Base-by-base conservation (phyloP, 192 early-diverging fungal species). In the Podila horticola region DNA sequence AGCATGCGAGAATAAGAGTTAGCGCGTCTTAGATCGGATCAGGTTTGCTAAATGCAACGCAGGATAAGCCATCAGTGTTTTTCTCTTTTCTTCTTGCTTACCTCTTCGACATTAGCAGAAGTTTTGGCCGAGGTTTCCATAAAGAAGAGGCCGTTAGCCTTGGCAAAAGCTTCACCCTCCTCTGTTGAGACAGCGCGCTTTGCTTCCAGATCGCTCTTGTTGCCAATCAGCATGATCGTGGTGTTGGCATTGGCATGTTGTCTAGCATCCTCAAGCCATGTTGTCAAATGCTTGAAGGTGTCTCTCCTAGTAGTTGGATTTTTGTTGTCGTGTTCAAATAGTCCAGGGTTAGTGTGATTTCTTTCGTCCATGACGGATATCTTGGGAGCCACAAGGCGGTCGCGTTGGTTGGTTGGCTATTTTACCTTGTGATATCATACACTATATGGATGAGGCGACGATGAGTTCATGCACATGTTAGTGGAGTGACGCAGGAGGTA, bases 61-160 rank as follows among this genome's bases (percentile, higher is more conserved):
- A 17, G 13, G 41, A 15, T 15, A 22, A 6, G 20, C 12, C 62
- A 45, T 10, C 34, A 62, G 12, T 22, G 15, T 45, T 12, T 45
- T 22, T 45, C 15, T 17, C 0, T 45, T 74, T 22, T 24, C 24
- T n/a, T 63, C 13, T 41, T 5, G 9, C 11, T 45, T 74, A 86
- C 86, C 45, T 91, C 86, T 50, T 96, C 93, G 45, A 97, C 95
- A 62, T 96, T 95, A 58, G 87, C 91, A 28, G 94, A 93, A 1
- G 95, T 92, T 79, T 96, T 97, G 29, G 97, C 96, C 2, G 92
- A 94, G 0, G 97, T 96, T 74, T 98, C 97, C 71, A 97, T 90
- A 73, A 95, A 97, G 55, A 97, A 89, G 60, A 98, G 87, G 15
- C 90, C 92, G 72, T 97, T 92, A 59, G 94, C 92, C 64, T 86